phyloP scores from a whole-genome alignment of 1,284 basidiomycete species.

The Ustilago bromivora region DNA sequence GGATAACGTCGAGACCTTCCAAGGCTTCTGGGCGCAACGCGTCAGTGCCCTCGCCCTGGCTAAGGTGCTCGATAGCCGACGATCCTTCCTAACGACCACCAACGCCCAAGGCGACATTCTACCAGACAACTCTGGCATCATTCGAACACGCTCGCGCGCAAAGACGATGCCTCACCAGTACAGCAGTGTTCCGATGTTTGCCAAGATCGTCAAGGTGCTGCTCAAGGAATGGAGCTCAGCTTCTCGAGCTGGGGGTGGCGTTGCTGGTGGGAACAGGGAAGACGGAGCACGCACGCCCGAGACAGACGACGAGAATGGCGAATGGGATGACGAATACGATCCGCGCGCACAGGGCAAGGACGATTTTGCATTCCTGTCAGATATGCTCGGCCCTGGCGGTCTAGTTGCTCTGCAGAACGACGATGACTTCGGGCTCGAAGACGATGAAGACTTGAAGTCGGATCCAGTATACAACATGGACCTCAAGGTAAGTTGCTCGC shows the following conservation, averaged over 20 bases:
- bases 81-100: slow-evolving; percentile 77
- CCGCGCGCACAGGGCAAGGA: slow-evolving; percentile 71
- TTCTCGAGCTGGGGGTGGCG: slow-evolving; percentile 59
- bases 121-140: slow-evolving; percentile 72
- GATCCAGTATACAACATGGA: slow-evolving; percentile 91
- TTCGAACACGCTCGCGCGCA: slow-evolving; percentile 93
- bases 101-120: slow-evolving; percentile 93
- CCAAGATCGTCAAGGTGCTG: slow-evolving; percentile 90
- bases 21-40: slow-evolving; percentile 81
- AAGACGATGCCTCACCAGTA: slow-evolving; percentile 78
- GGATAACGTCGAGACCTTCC: slow-evolving; percentile 91
- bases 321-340: slow-evolving; percentile 62
- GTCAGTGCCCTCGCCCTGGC: slow-evolving; percentile 80
- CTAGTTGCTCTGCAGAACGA: slow-evolving; percentile 73
- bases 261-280: slow-evolving; percentile 14
- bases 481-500: slow-evolving; percentile 73
- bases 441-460: slow-evolving; percentile 80
- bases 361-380: slow-evolving; percentile 71
- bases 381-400: slow-evolving; percentile 74
- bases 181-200: slow-evolving; percentile 84
- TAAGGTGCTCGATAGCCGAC: slow-evolving; percentile 79
- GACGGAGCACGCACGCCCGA: slow-evolving; percentile 48
- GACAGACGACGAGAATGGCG: slow-evolving; percentile 58
- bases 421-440: slow-evolving; percentile 74
- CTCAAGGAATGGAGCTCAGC: slow-evolving; percentile 80